Base-by-base conservation (phyloP, 345 rosid species). In the Iberis pinnata region DNA sequence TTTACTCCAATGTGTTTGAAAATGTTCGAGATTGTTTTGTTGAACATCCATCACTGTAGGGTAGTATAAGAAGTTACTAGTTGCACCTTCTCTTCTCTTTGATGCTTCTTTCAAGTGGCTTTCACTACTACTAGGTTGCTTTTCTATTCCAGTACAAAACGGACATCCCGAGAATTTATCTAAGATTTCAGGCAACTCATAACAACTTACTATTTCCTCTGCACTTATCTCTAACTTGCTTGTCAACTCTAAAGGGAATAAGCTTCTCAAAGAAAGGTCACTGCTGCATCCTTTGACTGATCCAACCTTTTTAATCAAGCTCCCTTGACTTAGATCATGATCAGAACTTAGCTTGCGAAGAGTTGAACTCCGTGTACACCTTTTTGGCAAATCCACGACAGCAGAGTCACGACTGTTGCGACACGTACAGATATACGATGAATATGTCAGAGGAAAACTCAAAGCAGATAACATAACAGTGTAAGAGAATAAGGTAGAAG, bases 1-100 rank as follows among this genome's bases (percentile, higher is more conserved):
- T 74, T 77, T 82, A 56, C 83, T 64, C 97, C 99, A 92, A 50
- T 92, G 97, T 69, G 81, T 78, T 79, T 85, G 99, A 71, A 85
- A 92, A 51, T 88, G 99, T 18, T 85, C 97, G 7, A 84, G 72
- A 55, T 76, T 92, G 71, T 81, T 90, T 49, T 63, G 66, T 39
- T 65, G 73, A 73, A 80, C 65, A 45, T 83, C 88, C 47, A 41
- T 9, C 26, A 64, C 45, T 26, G 73, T 65, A 9, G 95, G 95
- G 70, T 69, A 74, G 73, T 76, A 88, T 17, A 92, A 58, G 44
- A 76, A 75, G 73, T 85, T 92, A 56, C 85, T 83, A 63, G 75
- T 67, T 43, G 83, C 56, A 61, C 73, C 74, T 70, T 73, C 82
- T 57, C 85, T 75, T 74, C 95, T 81, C 35, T 17, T 62, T 43